phyloP scores from a whole-genome alignment of 129 eudicot species.

The Logfia minima region DNA sequence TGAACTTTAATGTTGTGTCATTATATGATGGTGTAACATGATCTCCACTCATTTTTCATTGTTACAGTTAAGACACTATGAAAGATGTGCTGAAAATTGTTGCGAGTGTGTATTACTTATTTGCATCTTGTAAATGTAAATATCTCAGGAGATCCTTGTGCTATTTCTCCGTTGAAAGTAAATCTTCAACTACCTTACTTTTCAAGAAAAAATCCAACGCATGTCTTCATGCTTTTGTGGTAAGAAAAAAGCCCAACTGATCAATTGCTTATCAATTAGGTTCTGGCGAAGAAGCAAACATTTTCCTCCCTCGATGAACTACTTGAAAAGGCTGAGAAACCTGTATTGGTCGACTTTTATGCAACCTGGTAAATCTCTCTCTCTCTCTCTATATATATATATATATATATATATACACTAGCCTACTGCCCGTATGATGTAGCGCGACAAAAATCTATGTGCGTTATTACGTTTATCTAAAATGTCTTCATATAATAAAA shows the following conservation, averaged over 20 bases:
- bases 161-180: not conserved
- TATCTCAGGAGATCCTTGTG: not conserved
- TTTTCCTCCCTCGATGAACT: slow-evolving; percentile 79
- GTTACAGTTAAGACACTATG: slow-evolving; percentile 1
- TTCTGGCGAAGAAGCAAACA: slow-evolving; percentile 73
- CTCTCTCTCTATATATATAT: not conserved
- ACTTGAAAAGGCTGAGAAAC: slow-evolving; percentile 75
- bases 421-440: too few species aligned
- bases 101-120: slow-evolving; percentile 15
- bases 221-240: not conserved
- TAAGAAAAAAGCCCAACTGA: not conserved
- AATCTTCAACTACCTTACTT: not conserved
- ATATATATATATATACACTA: too few species aligned
- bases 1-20: not conserved
- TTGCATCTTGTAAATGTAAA: not conserved
- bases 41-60: not conserved
- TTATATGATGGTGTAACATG: not conserved
- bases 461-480: too few species aligned
- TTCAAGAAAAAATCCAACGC: not conserved
- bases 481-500: too few species aligned
- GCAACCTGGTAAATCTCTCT: slow-evolving; percentile 74
- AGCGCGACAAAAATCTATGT: too few species aligned
- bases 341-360: slow-evolving; percentile 91
- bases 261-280: slow-evolving; percentile 45
- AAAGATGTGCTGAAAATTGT: not conserved